Percentiles rank a stretch among this genome's conserved stretches.
Conservation (phyloP, 2,329 filamentous ascomycete species). For the Aspergillus nomiae region DNA sequence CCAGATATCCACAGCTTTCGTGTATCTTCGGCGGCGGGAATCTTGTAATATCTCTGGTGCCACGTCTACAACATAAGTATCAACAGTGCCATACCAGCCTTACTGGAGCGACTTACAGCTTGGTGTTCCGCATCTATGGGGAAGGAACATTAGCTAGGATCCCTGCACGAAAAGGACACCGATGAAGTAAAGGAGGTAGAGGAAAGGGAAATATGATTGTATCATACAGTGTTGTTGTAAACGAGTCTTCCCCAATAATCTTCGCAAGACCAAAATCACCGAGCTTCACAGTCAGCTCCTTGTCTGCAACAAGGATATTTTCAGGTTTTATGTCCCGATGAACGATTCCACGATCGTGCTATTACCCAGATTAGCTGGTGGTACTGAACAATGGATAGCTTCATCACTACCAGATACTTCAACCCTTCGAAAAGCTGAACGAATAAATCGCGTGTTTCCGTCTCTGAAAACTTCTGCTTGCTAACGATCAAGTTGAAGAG, state of each 20-base stretch:
- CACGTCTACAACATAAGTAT: conserved; percentile 60
- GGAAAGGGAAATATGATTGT: background rate
- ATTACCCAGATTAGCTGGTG: background rate
- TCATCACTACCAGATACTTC: conserved; percentile 80
- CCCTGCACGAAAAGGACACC: background rate
- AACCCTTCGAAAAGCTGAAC: conserved; percentile 88
- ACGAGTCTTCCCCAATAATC: conserved; percentile 97
- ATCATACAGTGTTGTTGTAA: conserved; percentile 82
- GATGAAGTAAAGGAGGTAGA: background rate
- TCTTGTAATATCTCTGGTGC: conserved; percentile 93
- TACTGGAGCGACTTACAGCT: conserved; percentile 63
- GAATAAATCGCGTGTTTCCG: conserved; percentile 83
- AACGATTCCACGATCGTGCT: conserved; percentile 97
- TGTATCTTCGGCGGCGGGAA: conserved; percentile 80
- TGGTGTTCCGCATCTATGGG: conserved; percentile 75
- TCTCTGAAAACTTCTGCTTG: conserved; percentile 84
- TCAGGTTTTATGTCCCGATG: conserved; percentile 98
- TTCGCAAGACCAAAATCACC: conserved; percentile 97
- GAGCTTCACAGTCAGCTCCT: conserved; percentile 82
- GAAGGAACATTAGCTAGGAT: background rate
- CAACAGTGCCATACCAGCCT: background rate
- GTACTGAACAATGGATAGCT: background rate
- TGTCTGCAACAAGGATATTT: conserved; percentile 88
- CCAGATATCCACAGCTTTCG: conserved; percentile 94
- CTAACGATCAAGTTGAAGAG: conserved; percentile 93